phyloP scores from a whole-genome alignment of 2,329 filamentous ascomycete species.

The Blastomyces percursus region DNA sequence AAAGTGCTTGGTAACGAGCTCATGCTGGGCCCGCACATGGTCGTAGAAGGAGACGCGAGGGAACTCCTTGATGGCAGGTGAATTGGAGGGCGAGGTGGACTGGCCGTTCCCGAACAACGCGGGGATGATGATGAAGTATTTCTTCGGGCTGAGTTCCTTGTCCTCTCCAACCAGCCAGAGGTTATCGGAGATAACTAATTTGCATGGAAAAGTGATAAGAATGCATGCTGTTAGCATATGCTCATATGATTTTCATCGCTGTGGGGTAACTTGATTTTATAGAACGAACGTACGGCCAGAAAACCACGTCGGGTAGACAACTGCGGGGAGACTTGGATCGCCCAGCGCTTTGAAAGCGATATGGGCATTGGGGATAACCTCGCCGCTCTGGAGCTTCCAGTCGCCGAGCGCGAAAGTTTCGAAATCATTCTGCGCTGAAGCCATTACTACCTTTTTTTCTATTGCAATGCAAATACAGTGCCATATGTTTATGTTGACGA shows the following conservation, averaged over 20 bases:
- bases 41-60: constrained; percentile 56
- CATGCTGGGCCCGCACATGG: constrained; percentile 56
- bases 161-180: constrained; percentile 60
- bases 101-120: constrained; percentile 60
- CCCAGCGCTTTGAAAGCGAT: constrained; percentile 72
- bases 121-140: constrained; percentile 58
- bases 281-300: constrained; percentile 41
- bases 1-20: constrained; percentile 53
- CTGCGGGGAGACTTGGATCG: constrained; percentile 48
- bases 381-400: constrained; percentile 55
- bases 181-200: constrained; percentile 53
- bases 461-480: background rate
- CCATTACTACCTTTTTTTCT: background rate
- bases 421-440: constrained; percentile 25
- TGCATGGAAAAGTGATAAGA: constrained; percentile 7
- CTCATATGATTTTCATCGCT: background rate
- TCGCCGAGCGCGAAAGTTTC: constrained; percentile 51
- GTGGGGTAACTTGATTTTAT: background rate
- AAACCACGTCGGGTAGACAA: constrained; percentile 72
- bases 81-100: constrained; percentile 57
- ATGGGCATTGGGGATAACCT: constrained; percentile 51
- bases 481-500: background rate
- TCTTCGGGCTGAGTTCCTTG: constrained; percentile 52
- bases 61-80: constrained; percentile 44
- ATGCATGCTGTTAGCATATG: background rate